Evolutionary conservation across 2,329 filamentous ascomycete species (phyloP), one percentile per base, ranked within the genome.

Genomic region (Ceratocystis ficicola): DNA sequence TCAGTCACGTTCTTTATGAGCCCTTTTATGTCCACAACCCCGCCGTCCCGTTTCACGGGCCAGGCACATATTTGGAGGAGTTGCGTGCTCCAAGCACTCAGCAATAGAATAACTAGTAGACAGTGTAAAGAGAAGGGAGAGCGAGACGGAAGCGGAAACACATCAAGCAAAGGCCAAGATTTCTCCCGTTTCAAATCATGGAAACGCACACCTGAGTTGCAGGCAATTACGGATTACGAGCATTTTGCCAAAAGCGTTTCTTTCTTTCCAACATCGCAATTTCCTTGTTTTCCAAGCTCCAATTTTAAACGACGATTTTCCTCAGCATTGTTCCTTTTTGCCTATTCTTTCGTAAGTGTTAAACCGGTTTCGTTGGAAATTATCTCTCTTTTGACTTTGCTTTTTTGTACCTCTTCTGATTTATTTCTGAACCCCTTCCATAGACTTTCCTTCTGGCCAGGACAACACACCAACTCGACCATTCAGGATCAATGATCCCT

Each of bases 401-500:
- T 52, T 25, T 25, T 25, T 52, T 28, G 20, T 25, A 10, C 15
- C 36, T 25, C 20, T 10, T 28, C 22, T 48, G 5, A n/a, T 48
- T 22, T 48, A n/a, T 48, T 48, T 48, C 17, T 20, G 46, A 48
- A 4, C 46, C 17, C 46, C 46, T n/a, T n/a, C 20, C 17, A 50
- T 50, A 10, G 48, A 50, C 17, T 25, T 59, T 59, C 10, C 4
- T 22, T 22, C 22, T n/a, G 7, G 55, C 5, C 28, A 30, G 20
- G 55, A 36, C 36, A 32, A 30, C 30, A 15, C 28, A 25, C 22
- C 22, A 32, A 30, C 55, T 59, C 55, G 28, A n/a, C 55, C 22
- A 52, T 52, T 41, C n/a, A 59, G 55, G 55, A 59, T 32, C 28
- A 36, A 59, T 28, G 20, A 59, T 17, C 55, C 55, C 55, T 59